Conservation (phyloP, 768 basidiomycete species). For the Mycena leptocephala region DNA sequence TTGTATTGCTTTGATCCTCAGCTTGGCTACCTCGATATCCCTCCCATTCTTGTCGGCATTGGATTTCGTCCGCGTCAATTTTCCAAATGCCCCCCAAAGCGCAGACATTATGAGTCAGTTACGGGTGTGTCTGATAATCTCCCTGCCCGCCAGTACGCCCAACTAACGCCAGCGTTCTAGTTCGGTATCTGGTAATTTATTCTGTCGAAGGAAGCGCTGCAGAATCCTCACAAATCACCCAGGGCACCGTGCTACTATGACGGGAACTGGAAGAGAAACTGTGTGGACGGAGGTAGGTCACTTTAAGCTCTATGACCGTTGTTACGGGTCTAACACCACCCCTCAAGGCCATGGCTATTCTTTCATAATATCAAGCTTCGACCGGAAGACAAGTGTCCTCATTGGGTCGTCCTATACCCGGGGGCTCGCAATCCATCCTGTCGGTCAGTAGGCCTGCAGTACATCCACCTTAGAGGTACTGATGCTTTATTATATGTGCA, state of each 20-base stretch:
- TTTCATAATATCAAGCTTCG: constrained; percentile 49
- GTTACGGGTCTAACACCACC: not conserved
- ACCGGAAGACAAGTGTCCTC: constrained; percentile 53
- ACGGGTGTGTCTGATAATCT: constrained; percentile 63
- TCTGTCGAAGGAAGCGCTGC: not conserved
- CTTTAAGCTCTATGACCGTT: not conserved
- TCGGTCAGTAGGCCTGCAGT: constrained; percentile 78
- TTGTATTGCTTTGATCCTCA: constrained; percentile 74
- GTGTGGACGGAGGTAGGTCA: constrained; percentile 62
- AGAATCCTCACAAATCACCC: not conserved
- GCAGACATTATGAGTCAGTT: constrained; percentile 57
- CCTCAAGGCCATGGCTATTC: constrained; percentile 71
- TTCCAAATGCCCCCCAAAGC: constrained; percentile 48
- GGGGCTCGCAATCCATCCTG: constrained; percentile 82
- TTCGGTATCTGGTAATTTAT: constrained; percentile 78
- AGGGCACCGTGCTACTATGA: constrained; percentile 78
- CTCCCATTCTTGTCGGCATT: constrained; percentile 77
- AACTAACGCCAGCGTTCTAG: constrained; percentile 50
- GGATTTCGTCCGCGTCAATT: constrained; percentile 76
- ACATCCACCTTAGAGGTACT: no score
- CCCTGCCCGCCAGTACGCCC: not conserved
- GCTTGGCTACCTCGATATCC: constrained; percentile 79
- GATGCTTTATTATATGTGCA: not conserved
- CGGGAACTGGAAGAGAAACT: constrained; percentile 60
- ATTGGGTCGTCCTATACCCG: constrained; percentile 78